Conservation (phyloP, 108 stramenopile species). For the Cyclotella choctawhatcheeana region DNA sequence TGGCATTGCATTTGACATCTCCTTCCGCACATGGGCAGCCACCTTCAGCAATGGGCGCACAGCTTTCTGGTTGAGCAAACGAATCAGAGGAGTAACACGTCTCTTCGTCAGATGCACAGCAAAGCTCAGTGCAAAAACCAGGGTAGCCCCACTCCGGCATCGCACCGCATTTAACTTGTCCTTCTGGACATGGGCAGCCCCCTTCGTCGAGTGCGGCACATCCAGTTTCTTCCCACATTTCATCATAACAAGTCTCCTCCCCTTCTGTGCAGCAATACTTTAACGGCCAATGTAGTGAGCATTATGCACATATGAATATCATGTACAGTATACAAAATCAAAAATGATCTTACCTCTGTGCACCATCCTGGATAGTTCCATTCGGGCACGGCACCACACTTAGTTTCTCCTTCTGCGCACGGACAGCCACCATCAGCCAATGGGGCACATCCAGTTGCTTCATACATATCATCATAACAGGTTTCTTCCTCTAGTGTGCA, state of each 20-base stretch:
- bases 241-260: slow-evolving; percentile 4
- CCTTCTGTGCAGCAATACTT: slow-evolving; percentile 8
- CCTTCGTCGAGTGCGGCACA: slow-evolving; percentile 8
- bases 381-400: background rate
- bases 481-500: slow-evolving; percentile 7
- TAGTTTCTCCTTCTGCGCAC: slow-evolving; percentile 13
- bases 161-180: slow-evolving; percentile 16
- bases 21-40: slow-evolving; percentile 12
- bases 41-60: background rate
- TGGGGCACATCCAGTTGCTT: background rate
- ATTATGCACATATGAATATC: too few species aligned
- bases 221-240: background rate
- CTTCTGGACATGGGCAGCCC: slow-evolving; percentile 14
- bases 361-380: too few species aligned
- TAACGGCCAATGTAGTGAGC: too few species aligned
- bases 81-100: background rate
- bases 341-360: too few species aligned
- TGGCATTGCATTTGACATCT: slow-evolving; percentile 8
- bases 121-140: slow-evolving; percentile 8
- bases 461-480: slow-evolving; percentile 1
- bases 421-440: slow-evolving; percentile 11
- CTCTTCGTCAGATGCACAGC: slow-evolving; percentile 6
- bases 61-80: background rate
- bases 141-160: background rate
- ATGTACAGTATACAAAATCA: slow-evolving; percentile 8